Base-by-base conservation (phyloP, 1,139 yeast genomes). In the Pichia sp. region DNA sequence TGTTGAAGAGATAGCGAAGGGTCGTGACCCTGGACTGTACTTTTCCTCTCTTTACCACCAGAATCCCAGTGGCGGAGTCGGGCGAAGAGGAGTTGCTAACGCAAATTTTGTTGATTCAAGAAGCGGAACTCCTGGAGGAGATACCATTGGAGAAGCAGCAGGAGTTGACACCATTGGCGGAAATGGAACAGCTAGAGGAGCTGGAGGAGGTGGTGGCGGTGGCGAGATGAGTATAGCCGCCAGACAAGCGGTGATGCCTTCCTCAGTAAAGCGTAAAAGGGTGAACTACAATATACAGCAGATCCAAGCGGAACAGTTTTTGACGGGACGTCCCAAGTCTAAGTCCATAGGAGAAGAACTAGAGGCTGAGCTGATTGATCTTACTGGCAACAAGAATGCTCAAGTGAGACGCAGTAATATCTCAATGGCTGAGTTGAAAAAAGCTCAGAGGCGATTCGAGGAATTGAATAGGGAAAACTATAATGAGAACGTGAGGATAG, bases 381-480 rank as follows among this genome's bases (percentile, higher is more conserved):
- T 45, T 3, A 42, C 50, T 4, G 50, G 50, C 16, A 29, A 29
- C 34, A 32, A 34, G 6, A 26, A 16, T 10, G 19, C 10, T 15
- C 10, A 7, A 2, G 42, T 30, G 5, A 29, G 36, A 4, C 36
- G 40, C n/a, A 19, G 15, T 53, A 47, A 53, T 56, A 49, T 60
- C 31, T 46, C 66, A 57, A 23, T 55, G 3, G 55, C 60, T 2
- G 75, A 70, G 51, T 65, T 66, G 54, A 68, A 69, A 55, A 69
- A 68, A 49, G 71, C 75, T 1, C 61, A 62, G 23, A 72, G 71
- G 56, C 59, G 79, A 45, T 71, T 72, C 49, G 70, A 67, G 4
- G 78, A 75, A 53, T 59, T 75, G 16, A 74, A 73, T 54, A 59
- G 71, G 31, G 79, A 75, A 60, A 74, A 75, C 56, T 75, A 72